Evolutionary conservation across 139 green algal genomes (phyloP).

Genomic region (Volvox reticuliferus): DNA sequence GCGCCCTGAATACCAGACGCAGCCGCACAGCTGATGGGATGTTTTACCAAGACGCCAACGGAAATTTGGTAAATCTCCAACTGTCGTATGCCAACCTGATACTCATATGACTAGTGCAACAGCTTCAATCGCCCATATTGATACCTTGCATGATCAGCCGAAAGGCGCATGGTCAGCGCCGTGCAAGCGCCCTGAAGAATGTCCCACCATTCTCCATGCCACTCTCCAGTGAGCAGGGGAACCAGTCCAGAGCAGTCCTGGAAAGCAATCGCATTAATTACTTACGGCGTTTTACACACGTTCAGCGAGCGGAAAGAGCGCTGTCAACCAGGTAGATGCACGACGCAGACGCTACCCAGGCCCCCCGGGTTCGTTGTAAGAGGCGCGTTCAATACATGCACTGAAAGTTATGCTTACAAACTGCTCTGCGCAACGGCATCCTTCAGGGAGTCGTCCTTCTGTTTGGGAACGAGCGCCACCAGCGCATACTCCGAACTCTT

Average conservation of each 20-base stretch:
- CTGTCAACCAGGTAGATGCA: not conserved
- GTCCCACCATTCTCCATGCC: conserved; percentile 23
- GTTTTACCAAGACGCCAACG: not conserved
- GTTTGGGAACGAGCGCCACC: not conserved
- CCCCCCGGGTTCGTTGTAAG: not conserved
- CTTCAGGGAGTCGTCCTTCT: not conserved
- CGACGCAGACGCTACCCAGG: not conserved
- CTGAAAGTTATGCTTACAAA: not conserved
- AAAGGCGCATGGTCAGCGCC: not conserved
- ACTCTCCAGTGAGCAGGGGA: not conserved
- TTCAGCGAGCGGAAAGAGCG: not conserved
- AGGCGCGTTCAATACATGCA: not conserved
- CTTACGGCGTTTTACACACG: not conserved
- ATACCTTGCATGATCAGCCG: conserved; percentile 17
- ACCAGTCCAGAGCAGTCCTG: not conserved
- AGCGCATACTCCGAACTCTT: not conserved
- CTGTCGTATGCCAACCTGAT: not conserved
- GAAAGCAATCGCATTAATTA: not conserved
- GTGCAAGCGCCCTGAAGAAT: not conserved
- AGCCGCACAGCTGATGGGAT: not conserved
- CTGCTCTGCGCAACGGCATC: not conserved
- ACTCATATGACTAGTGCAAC: not conserved
- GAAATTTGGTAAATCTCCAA: not conserved
- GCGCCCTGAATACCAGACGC: not conserved
- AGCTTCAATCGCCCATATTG: not conserved